phyloP scores from a whole-genome alignment of 1,284 basidiomycete species.

The Coriolopsis trogii region DNA sequence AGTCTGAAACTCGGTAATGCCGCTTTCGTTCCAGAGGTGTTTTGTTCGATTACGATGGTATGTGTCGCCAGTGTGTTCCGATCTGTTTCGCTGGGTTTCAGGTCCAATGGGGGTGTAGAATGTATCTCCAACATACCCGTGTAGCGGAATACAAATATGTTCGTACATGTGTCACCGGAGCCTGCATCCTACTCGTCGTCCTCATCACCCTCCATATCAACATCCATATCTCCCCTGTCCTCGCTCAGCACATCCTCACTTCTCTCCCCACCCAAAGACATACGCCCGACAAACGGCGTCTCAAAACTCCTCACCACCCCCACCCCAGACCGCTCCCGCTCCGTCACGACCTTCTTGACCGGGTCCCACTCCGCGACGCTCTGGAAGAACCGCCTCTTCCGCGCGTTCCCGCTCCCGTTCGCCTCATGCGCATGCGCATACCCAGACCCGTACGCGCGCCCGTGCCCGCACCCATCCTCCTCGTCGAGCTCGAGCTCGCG shows the following conservation, averaged over 20 bases:
- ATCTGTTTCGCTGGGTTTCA: no score
- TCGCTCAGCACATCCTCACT: neutral
- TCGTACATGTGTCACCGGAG: no score
- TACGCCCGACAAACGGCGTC: neutral
- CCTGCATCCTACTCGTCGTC: no score
- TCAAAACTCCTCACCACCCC: neutral
- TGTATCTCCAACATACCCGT: no score
- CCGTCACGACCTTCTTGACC: constrained; percentile 27
- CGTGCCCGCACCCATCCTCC: constrained; percentile 27
- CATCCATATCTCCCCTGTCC: neutral
- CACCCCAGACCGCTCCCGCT: constrained; percentile 22
- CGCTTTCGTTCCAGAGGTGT: no score
- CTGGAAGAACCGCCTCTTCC: constrained; percentile 61
- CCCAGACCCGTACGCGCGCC: constrained; percentile 17
- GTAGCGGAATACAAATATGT: no score
- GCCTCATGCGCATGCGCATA: no score
- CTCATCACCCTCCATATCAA: no score
- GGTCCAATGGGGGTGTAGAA: no score
- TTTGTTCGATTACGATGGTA: no score
- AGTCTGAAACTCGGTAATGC: no score
- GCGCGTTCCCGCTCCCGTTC: constrained; percentile 9
- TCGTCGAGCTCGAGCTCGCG: constrained; percentile 26
- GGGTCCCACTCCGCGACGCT: constrained; percentile 47
- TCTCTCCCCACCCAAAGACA: neutral
- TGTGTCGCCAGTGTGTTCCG: no score